A percentile compares a stretch with the other conserved stretches of the same genome.
Evolutionary conservation across 306 rosid species (phyloP).

Genomic region (Dryas alaskensis): DNA sequence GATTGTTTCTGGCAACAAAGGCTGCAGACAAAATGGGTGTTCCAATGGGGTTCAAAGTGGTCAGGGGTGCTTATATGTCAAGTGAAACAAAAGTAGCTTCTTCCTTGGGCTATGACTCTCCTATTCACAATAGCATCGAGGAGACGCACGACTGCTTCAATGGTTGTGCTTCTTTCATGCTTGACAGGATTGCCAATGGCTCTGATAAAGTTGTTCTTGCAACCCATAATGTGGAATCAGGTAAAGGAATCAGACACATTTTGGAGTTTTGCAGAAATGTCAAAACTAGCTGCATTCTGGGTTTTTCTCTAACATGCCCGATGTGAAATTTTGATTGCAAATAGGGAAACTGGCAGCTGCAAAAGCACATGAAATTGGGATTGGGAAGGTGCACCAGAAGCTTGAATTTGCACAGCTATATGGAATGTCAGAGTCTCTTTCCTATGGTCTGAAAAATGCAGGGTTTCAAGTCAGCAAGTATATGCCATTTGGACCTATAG

Average conservation of each 20-base stretch:
- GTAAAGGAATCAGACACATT: slow-evolving; percentile 28
- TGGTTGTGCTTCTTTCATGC: slow-evolving; percentile 58
- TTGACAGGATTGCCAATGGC: slow-evolving; percentile 61
- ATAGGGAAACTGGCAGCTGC: slow-evolving; percentile 72
- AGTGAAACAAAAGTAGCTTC: slow-evolving; percentile 56
- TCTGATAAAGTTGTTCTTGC: slow-evolving; percentile 73
- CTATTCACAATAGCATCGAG: slow-evolving; percentile 61
- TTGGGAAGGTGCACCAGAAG: slow-evolving; percentile 64
- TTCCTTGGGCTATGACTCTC: slow-evolving; percentile 60
- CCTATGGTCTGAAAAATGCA: slow-evolving; percentile 75
- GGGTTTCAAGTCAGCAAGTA: slow-evolving; percentile 97
- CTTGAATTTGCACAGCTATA: slow-evolving; percentile 83
- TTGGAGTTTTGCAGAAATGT: neutral
- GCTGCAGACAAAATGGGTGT: slow-evolving; percentile 64
- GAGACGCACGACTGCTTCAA: slow-evolving; percentile 78
- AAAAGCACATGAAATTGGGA: slow-evolving; percentile 73
- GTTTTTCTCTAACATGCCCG: slow-evolving; percentile 5
- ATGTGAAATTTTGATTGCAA: neutral
- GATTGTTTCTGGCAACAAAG: slow-evolving; percentile 38
- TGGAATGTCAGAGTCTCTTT: slow-evolving; percentile 90
- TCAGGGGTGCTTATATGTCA: slow-evolving; percentile 95
- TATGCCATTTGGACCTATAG: slow-evolving; percentile 87
- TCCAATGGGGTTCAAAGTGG: slow-evolving; percentile 78
- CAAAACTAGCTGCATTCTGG: neutral
- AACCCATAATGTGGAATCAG: slow-evolving; percentile 83